Base-by-base conservation (phyloP, 2,329 filamentous ascomycete genomes). In the Rhinocladiella similis region DNA sequence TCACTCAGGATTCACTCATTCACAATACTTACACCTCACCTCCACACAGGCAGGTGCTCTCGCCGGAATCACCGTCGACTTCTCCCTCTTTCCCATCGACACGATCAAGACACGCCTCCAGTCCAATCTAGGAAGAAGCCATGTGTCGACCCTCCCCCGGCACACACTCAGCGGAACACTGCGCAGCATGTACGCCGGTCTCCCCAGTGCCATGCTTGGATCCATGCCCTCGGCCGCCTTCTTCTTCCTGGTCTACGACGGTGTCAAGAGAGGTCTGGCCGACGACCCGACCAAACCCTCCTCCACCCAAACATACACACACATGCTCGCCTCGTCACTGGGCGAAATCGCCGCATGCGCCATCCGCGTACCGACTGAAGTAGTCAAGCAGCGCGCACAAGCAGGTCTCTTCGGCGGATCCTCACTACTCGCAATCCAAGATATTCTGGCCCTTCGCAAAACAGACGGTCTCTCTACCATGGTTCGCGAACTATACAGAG, bases 81-180 rank as follows among this genome's bases (percentile, higher is more conserved):
- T 96, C 68, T 91, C 91, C 54, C 90, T 99, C 70, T 99, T 90
- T 79, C 94, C 94, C 0, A 91, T 99, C 80, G 95, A 99, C 82
- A 99, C 94, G 0, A 87, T 99, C 70, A 99, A 99, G 78, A 99
- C 95, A 42, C 91, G 94, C 14, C 90, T 99, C 5, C 94, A 99
- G 77, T 91, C 91, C 62, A 83, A 83, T 47, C 72, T 81, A 54
- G 86, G 88, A 72, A 91, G 94, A 80, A 80, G 83, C 54, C 84
- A 87, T 1, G 20, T 25, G 25, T 33, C 65, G 63, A 19, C 68
- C 67, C 9, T 51, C 56, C n/a, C 59, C 64, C 60, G 63, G 45
- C 65, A 59, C 46, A 66, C 90, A 69, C 81, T 88, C 54, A 86
- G 87, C 2, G 93, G 94, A 70, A 93, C 93, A 68, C 92, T 97